Percentiles rank a stretch among this genome's conserved stretches.
These are phyloP conservation scores for Macrocybe gigantea DNA, from an alignment of 768 basidiomycete species.

Conservation along the genomic window DNA sequence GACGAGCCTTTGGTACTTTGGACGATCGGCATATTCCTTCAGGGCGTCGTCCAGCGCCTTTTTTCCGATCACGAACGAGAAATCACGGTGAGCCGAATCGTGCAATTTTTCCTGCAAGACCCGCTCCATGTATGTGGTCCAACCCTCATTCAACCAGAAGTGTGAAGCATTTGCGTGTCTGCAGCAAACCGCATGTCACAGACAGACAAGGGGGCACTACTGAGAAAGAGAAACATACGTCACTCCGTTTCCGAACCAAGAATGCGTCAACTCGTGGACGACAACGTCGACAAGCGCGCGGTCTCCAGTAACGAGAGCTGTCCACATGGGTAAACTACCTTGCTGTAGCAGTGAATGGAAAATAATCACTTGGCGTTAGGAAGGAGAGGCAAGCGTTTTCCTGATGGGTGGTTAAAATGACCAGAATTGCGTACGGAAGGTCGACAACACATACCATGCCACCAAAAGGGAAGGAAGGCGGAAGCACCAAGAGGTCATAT, in stretches of 20 bases:
- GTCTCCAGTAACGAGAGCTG: constrained; percentile 83
- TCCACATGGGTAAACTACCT: neutral
- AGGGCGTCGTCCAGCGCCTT: constrained; percentile 72
- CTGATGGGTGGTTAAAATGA: constrained; percentile 25
- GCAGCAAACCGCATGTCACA: neutral
- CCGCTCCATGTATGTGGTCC: constrained; percentile 92
- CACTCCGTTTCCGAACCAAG: constrained; percentile 91
- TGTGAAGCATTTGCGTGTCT: constrained; percentile 70
- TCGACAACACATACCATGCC: constrained; percentile 58
- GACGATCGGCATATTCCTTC: constrained; percentile 47
- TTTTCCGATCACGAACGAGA: constrained; percentile 73
- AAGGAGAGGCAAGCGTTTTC: constrained; percentile 90
- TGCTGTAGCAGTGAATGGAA: neutral
- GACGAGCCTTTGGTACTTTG: constrained; percentile 76
- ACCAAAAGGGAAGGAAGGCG: constrained; percentile 90
- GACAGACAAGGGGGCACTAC: neutral
- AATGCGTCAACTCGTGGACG: constrained; percentile 82
- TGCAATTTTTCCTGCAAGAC: constrained; percentile 66
- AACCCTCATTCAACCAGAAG: constrained; percentile 91
- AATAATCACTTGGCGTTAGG: constrained; percentile 70
- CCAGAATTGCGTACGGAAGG: neutral
- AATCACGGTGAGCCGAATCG: constrained; percentile 70
- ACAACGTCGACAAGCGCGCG: constrained; percentile 83
- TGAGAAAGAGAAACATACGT: constrained; percentile 39
- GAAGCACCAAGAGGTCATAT: constrained; percentile 85